phyloP scores from a whole-genome alignment of 305 asterid genomes.

The Plantago coronopus region DNA sequence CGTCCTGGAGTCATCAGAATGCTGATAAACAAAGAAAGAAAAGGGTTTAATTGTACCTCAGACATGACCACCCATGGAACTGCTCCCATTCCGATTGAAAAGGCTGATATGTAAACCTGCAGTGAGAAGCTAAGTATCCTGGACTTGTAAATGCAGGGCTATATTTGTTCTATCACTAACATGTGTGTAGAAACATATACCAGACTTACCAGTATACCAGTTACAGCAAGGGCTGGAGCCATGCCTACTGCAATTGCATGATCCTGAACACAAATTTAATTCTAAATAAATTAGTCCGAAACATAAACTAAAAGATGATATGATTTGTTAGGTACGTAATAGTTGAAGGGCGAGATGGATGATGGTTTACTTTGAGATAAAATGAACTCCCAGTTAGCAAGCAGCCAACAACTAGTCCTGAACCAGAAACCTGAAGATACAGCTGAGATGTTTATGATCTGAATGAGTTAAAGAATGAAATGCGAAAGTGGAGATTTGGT shows the following conservation, averaged over 20 bases:
- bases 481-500: background rate
- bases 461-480: background rate
- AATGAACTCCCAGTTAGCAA: constrained; percentile 62
- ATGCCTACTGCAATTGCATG: constrained; percentile 53
- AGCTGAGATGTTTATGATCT: background rate
- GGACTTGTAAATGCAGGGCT: background rate
- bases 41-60: constrained; percentile 55
- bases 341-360: background rate
- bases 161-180: background rate
- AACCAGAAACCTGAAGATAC: constrained; percentile 59
- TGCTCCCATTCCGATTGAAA: constrained; percentile 96
- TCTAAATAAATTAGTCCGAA: constrained; percentile 13
- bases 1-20: background rate
- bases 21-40: background rate
- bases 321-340: too few relatives aligned
- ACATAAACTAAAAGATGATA: background rate
- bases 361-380: constrained; percentile 60
- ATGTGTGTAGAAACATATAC: background rate
- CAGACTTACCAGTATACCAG: constrained; percentile 82
- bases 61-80: constrained; percentile 99
- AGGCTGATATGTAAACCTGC: constrained; percentile 73
- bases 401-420: constrained; percentile 80
- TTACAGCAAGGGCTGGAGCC: constrained; percentile 72
- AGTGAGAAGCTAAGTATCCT: constrained; percentile 11
- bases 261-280: constrained; percentile 39